Evolutionary conservation across 2,329 filamentous ascomycete genomes (phyloP).

Genomic region (Colletotrichum higginsianum): DNA sequence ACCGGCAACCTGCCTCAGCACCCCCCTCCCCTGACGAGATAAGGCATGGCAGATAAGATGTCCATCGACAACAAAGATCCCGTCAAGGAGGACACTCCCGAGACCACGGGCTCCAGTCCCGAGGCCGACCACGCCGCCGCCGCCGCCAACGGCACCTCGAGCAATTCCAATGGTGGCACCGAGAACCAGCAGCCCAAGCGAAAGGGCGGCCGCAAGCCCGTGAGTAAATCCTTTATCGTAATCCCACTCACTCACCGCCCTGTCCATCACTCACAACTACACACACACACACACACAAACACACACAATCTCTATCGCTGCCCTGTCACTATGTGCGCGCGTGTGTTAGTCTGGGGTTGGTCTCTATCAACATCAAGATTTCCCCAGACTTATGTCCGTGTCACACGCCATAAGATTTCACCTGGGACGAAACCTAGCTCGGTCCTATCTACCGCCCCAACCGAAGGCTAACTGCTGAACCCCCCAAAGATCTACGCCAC

Average conservation of each 20-base stretch:
- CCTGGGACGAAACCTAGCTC: slow-evolving; percentile 34
- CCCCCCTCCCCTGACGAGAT: slow-evolving; percentile 45
- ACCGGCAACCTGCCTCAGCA: slow-evolving; percentile 45
- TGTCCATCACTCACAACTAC: no score
- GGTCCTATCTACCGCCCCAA: slow-evolving; percentile 36
- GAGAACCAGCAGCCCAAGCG: slow-evolving; percentile 84
- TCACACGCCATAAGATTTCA: slow-evolving; percentile 32
- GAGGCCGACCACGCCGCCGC: slow-evolving; percentile 65
- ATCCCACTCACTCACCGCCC: slow-evolving; percentile 40
- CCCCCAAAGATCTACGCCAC: slow-evolving; percentile 90
- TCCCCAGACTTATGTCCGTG: slow-evolving; percentile 33
- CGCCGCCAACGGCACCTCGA: slow-evolving; percentile 49
- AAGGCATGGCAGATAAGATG: slow-evolving; percentile 77
- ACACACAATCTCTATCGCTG: not conserved
- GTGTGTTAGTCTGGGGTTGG: not conserved
- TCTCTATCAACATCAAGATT: slow-evolving; percentile 33
- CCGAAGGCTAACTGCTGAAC: slow-evolving; percentile 34
- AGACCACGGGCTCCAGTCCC: slow-evolving; percentile 73
- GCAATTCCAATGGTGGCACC: slow-evolving; percentile 54
- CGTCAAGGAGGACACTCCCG: slow-evolving; percentile 72
- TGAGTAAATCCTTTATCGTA: slow-evolving; percentile 70
- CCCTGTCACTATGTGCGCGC: not conserved
- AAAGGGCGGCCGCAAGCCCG: slow-evolving; percentile 97
- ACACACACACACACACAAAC: no score
- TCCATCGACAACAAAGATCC: slow-evolving; percentile 75